Base-by-base conservation (phyloP, 495 filamentous ascomycete genomes). In the Aspergillus hancockii region DNA sequence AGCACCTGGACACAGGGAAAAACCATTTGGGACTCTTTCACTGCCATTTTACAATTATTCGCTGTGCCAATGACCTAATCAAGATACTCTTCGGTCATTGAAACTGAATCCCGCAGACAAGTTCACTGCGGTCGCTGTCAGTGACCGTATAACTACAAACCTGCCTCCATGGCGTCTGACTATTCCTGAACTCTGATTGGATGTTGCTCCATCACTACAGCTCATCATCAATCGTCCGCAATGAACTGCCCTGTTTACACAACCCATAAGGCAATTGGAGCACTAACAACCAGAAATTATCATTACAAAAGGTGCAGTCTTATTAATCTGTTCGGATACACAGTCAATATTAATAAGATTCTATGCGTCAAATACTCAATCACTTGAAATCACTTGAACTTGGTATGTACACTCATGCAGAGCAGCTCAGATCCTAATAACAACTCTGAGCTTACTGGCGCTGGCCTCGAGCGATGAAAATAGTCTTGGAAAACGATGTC, bases 401-500 rank as follows among this genome's bases (percentile, higher is more conserved):
- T 28, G 3, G 3, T 28, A 3, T 7, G 25, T 28, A 28, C 25
- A 28, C 25, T 28, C 25, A 28, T 28, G 25, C 25, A 28, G 3
- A 28, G 25, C 3, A 36, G 13, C 4, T 10, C 34, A 36, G 8
- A 36, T 3, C 3, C 34, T 10, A 36, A 36, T 9, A 36, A 36
- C 32, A 36, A 36, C 8, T 23, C 43, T 0, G 9, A 4, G 40
- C 14, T 61, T 57, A 74, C 10, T 25, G 40, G 18, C 58, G 71
- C 58, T 68, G 67, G 16, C 65, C 76, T 30, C 72, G 67, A 30
- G 73, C 75, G 16, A 76, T 66, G 53, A 79, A 76, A 19, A 72
- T 57, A 4, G 72, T 73, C 65, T 68, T 75, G 10, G 43, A 19
- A 30, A 69, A 43, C 5, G 40, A 54, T 40, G 67, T 67, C 28